Conservation (phyloP, 108 stramenopile genomes). For the Phaeodactylum tricornutum region DNA sequence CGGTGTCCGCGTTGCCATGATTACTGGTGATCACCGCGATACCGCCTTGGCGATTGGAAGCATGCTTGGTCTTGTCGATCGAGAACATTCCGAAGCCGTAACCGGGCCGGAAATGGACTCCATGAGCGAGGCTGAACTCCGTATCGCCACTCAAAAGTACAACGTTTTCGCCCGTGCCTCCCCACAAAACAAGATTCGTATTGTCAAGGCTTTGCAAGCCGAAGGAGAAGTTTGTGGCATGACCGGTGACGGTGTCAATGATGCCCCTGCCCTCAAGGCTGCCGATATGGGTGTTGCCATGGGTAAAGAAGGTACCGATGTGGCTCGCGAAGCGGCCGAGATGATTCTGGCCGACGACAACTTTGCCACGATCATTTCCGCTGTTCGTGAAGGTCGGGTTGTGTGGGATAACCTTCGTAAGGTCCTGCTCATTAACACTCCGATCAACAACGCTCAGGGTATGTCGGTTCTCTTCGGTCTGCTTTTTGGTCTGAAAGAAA, state of each 20-base stretch:
- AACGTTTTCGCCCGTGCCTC: slow-evolving; percentile 88
- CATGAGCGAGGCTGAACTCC: slow-evolving; percentile 58
- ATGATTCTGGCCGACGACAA: slow-evolving; percentile 97
- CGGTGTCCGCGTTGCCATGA: slow-evolving; percentile 93
- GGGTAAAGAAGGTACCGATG: slow-evolving; percentile 96
- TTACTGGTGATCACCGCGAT: slow-evolving; percentile 93
- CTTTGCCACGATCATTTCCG: slow-evolving; percentile 88
- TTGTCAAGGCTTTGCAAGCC: slow-evolving; percentile 88
- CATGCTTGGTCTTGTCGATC: slow-evolving; percentile 70
- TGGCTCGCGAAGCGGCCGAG: slow-evolving; percentile 93
- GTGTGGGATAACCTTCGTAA: slow-evolving; percentile 81
- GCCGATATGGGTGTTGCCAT: slow-evolving; percentile 98
- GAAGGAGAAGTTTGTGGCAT: slow-evolving; percentile 80
- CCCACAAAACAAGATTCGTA: slow-evolving; percentile 62
- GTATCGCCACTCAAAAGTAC: slow-evolving; percentile 40
- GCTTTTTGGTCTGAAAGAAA: slow-evolving; percentile 35
- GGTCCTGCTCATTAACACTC: slow-evolving; percentile 64
- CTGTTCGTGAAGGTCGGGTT: slow-evolving; percentile 66
- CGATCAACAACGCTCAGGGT: slow-evolving; percentile 80
- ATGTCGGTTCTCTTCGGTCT: slow-evolving; percentile 66
- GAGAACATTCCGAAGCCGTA: slow-evolving; percentile 41
- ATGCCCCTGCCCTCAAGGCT: slow-evolving; percentile 93
- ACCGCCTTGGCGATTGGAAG: slow-evolving; percentile 65
- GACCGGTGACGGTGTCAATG: slow-evolving; percentile 99
- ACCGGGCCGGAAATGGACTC: slow-evolving; percentile 75